These are phyloP conservation scores for Neurospora sp. DNA, from an alignment of 495 filamentous ascomycete genomes.

Conservation along the genomic window DNA sequence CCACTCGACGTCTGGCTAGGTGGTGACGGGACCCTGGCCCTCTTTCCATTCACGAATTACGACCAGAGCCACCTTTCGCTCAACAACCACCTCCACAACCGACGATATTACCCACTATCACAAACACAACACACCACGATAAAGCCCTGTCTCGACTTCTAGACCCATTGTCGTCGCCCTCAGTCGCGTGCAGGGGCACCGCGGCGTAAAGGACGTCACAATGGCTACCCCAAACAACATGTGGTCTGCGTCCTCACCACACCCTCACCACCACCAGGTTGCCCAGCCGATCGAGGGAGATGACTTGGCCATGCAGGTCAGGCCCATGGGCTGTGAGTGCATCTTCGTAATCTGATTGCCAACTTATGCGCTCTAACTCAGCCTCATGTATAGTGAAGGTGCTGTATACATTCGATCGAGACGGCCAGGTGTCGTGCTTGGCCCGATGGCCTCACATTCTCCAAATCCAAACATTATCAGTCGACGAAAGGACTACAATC, in stretches of 20 bases:
- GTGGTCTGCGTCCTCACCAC: slow-evolving; percentile 19
- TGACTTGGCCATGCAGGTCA: slow-evolving; percentile 35
- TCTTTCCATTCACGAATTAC: background rate
- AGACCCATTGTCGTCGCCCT: background rate
- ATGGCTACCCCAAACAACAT: slow-evolving; percentile 17
- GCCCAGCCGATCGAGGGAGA: slow-evolving; percentile 38
- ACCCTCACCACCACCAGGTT: slow-evolving; percentile 3
- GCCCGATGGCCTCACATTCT: slow-evolving; percentile 80
- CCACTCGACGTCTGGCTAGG: slow-evolving; percentile 5
- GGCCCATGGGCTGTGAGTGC: slow-evolving; percentile 43
- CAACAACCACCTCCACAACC: background rate
- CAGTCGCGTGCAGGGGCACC: slow-evolving; percentile 9
- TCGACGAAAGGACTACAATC: slow-evolving; percentile 65
- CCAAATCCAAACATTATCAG: slow-evolving; percentile 63
- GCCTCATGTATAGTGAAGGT: slow-evolving; percentile 64
- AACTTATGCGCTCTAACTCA: slow-evolving; percentile 12
- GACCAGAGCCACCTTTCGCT: background rate
- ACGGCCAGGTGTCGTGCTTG: slow-evolving; percentile 80
- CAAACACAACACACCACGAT: background rate
- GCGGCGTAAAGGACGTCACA: slow-evolving; percentile 7
- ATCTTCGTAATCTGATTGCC: background rate
- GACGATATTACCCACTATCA: background rate
- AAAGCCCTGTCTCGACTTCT: background rate
- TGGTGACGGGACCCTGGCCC: slow-evolving; percentile 6
- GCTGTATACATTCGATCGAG: slow-evolving; percentile 90